Evolutionary conservation across 108 stramenopile species (phyloP).

Genomic region (Bacterosira constricta): DNA sequence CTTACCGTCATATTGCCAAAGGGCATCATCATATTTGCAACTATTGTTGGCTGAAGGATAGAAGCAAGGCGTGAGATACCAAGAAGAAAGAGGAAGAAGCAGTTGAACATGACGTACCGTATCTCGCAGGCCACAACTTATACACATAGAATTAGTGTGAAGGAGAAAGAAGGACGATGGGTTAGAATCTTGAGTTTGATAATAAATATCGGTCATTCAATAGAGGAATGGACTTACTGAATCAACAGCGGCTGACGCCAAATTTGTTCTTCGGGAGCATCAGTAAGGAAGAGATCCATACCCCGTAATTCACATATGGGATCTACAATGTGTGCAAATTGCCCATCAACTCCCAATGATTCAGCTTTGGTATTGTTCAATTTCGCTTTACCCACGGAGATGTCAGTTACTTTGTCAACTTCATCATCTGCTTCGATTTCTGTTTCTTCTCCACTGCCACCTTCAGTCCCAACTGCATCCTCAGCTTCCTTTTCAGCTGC

Average conservation of each 20-base stretch:
- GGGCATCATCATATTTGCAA: slow-evolving; percentile 58
- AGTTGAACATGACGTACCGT: too few relatives aligned
- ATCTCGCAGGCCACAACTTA: slow-evolving; percentile 58
- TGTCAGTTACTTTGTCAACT: background rate
- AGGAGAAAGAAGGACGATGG: too few relatives aligned
- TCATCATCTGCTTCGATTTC: background rate
- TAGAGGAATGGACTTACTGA: slow-evolving; percentile 21
- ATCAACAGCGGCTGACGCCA: slow-evolving; percentile 52
- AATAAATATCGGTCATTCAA: too few relatives aligned
- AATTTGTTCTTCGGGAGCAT: slow-evolving; percentile 49
- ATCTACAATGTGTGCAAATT: slow-evolving; percentile 31
- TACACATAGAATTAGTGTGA: background rate
- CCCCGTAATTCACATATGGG: slow-evolving; percentile 55
- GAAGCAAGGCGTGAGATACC: too few relatives aligned
- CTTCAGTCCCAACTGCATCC: background rate
- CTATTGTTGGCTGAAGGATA: slow-evolving; percentile 56
- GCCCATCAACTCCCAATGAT: slow-evolving; percentile 3
- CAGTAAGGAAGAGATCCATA: slow-evolving; percentile 64
- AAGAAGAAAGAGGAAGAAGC: too few relatives aligned
- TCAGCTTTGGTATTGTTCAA: slow-evolving; percentile 15
- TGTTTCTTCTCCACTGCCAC: background rate
- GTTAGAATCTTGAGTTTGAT: too few relatives aligned
- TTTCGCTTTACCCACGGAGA: slow-evolving; percentile 1
- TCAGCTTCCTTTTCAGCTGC: background rate
- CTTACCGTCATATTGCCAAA: slow-evolving; percentile 57